Percentiles rank a stretch among this genome's conserved stretches.
These are phyloP conservation scores for Sungouiella thailandica DNA, from an alignment of 805 yeast species.

Conservation along the genomic window DNA sequence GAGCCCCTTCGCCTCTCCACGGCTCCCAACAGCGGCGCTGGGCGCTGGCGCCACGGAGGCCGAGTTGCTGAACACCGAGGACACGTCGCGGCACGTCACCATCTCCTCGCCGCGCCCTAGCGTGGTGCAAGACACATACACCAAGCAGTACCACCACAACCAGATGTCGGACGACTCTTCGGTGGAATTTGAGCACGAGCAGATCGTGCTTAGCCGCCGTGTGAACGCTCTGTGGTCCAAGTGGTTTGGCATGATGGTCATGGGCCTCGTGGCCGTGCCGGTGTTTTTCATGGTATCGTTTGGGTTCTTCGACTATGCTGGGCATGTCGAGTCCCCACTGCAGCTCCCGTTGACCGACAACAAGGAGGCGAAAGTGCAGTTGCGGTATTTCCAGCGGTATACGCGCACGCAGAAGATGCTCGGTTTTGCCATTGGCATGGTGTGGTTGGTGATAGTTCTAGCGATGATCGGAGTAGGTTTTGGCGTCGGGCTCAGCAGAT, in stretches of 20 bases:
- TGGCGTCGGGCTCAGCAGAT: no score
- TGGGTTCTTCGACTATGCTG: slow-evolving; percentile 32
- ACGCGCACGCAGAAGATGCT: slow-evolving; percentile 23
- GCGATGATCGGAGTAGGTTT: slow-evolving; percentile 39
- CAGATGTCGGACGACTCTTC: neutral
- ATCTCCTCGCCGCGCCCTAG: slow-evolving; percentile 4
- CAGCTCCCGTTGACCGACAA: no score
- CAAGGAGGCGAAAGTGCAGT: neutral
- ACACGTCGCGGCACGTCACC: no score
- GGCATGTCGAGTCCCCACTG: slow-evolving; percentile 6
- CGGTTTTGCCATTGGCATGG: slow-evolving; percentile 27
- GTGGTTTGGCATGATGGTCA: slow-evolving; percentile 23
- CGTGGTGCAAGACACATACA: neutral
- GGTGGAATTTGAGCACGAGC: neutral
- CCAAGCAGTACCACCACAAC: neutral
- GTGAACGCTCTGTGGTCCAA: slow-evolving; percentile 10
- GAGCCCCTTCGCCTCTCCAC: no score
- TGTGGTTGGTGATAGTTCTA: slow-evolving; percentile 29
- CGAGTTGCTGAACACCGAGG: no score
- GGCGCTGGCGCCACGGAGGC: no score
- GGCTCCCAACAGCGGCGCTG: no score
- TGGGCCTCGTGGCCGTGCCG: slow-evolving; percentile 35
- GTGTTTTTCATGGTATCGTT: slow-evolving; percentile 30
- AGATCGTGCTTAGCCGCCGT: neutral
- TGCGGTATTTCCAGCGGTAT: slow-evolving; percentile 5